phyloP scores from a whole-genome alignment of 441 rosid genomes.

The Gossypium trilobum region DNA sequence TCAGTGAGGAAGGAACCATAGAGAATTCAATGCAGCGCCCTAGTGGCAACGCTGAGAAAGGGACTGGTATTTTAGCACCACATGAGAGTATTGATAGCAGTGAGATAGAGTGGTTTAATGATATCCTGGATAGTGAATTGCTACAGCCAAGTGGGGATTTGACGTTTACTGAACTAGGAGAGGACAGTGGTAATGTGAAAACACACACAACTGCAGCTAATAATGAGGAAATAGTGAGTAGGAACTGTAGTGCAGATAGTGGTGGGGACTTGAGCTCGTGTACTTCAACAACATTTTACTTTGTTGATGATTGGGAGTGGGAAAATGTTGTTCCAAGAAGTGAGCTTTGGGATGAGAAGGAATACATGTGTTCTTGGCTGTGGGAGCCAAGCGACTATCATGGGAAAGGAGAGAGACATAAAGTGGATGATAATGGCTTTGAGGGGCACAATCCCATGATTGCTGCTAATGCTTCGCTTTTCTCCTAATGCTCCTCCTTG shows the following conservation, averaged over 20 bases:
- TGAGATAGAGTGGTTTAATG: conserved; percentile 23
- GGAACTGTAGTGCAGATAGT: conserved; percentile 15
- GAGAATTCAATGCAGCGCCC: conserved; percentile 12
- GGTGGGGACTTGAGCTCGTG: conserved; percentile 22
- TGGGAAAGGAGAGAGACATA: conserved; percentile 16
- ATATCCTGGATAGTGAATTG: conserved; percentile 21
- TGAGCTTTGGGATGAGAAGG: conserved; percentile 18
- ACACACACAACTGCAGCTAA: not conserved
- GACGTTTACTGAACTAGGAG: conserved; percentile 6
- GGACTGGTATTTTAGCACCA: conserved; percentile 20
- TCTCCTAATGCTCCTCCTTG: conserved; percentile 27
- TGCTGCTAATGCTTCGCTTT: conserved; percentile 36
- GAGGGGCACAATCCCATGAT: conserved; percentile 41
- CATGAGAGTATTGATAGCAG: conserved; percentile 10
- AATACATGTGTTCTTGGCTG: conserved; percentile 24
- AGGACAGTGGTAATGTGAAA: not conserved
- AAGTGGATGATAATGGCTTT: conserved; percentile 19
- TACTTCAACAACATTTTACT: conserved; percentile 26
- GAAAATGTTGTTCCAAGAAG: conserved; percentile 21
- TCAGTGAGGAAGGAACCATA: not conserved
- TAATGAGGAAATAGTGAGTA: not conserved
- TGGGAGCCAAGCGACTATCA: conserved; percentile 28
- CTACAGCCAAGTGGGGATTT: conserved; percentile 9
- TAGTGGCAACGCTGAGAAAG: conserved; percentile 2
- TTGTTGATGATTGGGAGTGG: conserved; percentile 45